These are phyloP conservation scores for Bipolaris cookei DNA, from an alignment of 2,329 filamentous ascomycete genomes.

Conservation along the genomic window DNA sequence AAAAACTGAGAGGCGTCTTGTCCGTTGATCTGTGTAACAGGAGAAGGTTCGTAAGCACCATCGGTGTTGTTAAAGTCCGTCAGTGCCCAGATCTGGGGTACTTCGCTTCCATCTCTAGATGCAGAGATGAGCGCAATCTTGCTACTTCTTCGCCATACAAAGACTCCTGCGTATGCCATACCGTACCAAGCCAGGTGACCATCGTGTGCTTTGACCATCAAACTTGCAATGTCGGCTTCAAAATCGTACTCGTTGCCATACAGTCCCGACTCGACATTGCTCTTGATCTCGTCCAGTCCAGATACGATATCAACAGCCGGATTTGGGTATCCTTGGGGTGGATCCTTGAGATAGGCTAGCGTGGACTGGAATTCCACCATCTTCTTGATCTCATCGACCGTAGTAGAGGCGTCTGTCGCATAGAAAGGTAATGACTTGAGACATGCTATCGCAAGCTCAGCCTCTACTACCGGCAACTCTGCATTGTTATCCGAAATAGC, in stretches of 20 bases:
- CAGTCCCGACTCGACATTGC: constrained; percentile 35
- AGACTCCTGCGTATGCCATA: constrained; percentile 45
- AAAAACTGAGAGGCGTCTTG: constrained; percentile 46
- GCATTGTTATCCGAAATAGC: constrained; percentile 20
- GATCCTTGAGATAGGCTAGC: constrained; percentile 49
- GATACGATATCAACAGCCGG: constrained; percentile 48
- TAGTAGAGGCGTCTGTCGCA: constrained; percentile 29
- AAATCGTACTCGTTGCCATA: constrained; percentile 54
- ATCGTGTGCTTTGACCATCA: constrained; percentile 44
- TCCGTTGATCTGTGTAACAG: constrained; percentile 49
- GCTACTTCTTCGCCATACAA: constrained; percentile 41
- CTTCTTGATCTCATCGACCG: constrained; percentile 42
- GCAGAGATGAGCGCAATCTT: constrained; percentile 41
- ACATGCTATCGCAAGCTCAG: constrained; percentile 47
- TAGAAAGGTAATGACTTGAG: constrained; percentile 47
- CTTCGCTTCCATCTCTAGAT: constrained; percentile 37
- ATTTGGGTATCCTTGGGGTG: constrained; percentile 47
- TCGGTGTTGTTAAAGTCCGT: constrained; percentile 42
- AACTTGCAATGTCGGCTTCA: constrained; percentile 45
- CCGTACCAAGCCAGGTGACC: constrained; percentile 49
- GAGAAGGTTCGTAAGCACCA: constrained; percentile 37
- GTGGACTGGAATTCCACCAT: constrained; percentile 52
- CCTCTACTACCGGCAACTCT: constrained; percentile 34
- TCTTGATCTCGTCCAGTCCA: constrained; percentile 46
- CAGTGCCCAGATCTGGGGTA: constrained; percentile 41